Percentiles rank a stretch among this genome's conserved stretches.
Evolutionary conservation across 257 asterid species (phyloP).

Genomic region (Solanum pinnatisectum): DNA sequence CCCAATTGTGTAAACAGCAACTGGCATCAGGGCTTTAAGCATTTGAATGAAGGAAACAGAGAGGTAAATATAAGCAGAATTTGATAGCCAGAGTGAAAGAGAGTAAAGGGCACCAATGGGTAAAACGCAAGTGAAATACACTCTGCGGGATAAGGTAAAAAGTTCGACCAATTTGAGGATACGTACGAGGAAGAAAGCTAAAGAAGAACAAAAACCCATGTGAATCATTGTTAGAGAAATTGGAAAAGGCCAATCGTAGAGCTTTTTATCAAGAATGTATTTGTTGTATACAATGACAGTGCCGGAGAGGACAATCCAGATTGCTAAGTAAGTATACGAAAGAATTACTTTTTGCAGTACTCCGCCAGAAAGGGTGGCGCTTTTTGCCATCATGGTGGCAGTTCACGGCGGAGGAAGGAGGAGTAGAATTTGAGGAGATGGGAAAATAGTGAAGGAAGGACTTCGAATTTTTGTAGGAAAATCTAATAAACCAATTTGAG

Average conservation of each 20-base stretch:
- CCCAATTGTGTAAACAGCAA: conserved; percentile 60
- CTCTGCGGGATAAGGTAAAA: conserved; percentile 39
- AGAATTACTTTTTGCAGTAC: conserved; percentile 50
- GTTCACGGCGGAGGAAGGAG: not conserved
- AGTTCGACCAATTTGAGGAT: conserved; percentile 55
- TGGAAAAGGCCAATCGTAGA: conserved; percentile 72
- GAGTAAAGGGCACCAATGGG: conserved; percentile 76
- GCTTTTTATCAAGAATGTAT: conserved; percentile 59
- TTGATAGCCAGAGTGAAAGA: conserved; percentile 58
- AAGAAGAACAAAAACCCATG: conserved; percentile 63
- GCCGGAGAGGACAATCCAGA: conserved; percentile 74
- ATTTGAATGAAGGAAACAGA: conserved; percentile 73
- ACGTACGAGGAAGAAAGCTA: conserved; percentile 59
- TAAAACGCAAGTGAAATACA: conserved; percentile 54
- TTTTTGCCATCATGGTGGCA: conserved; percentile 41
- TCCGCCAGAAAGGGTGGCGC: conserved; percentile 44
- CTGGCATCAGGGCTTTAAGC: conserved; percentile 75
- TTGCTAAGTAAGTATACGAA: conserved; percentile 50
- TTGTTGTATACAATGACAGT: conserved; percentile 73
- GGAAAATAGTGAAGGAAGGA: not conserved
- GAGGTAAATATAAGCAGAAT: conserved; percentile 67
- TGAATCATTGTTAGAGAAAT: conserved; percentile 80
- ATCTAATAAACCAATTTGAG: not conserved
- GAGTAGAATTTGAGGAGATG: not conserved
- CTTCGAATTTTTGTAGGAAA: not conserved